Evolutionary conservation across 1,284 basidiomycete species (phyloP).

Genomic region (Trichosporon inkin): DNA sequence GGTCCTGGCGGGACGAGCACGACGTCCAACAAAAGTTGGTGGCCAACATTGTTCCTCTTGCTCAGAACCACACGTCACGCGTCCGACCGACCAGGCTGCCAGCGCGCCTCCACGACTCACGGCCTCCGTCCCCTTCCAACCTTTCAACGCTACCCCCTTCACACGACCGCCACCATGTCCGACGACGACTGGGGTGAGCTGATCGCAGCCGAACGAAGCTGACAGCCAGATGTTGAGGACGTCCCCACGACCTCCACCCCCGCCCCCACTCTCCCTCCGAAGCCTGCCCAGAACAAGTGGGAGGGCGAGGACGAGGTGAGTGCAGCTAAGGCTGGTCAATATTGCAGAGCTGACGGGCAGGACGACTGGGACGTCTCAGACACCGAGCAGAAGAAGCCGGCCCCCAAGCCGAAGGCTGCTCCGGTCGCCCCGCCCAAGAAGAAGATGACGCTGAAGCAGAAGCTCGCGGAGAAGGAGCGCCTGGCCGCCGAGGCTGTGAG

Average conservation of each 20-base stretch:
- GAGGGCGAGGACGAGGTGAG: slow-evolving; percentile 75
- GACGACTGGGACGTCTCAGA: slow-evolving; percentile 91
- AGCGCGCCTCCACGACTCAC: neutral
- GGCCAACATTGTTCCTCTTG: neutral
- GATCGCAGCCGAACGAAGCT: neutral
- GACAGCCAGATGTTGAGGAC: slow-evolving; percentile 53
- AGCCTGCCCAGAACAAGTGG: slow-evolving; percentile 58
- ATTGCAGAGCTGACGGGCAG: slow-evolving; percentile 51
- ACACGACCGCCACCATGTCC: slow-evolving; percentile 29
- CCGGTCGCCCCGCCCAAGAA: slow-evolving; percentile 70
- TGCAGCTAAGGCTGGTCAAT: slow-evolving; percentile 3
- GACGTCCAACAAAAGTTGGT: slow-evolving; percentile 19
- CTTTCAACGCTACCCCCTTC: neutral
- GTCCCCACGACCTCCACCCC: slow-evolving; percentile 51
- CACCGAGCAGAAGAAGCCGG: slow-evolving; percentile 59
- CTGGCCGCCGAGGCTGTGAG: slow-evolving; percentile 55
- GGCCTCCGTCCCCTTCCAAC: neutral
- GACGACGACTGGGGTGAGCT: slow-evolving; percentile 45
- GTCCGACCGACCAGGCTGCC: neutral
- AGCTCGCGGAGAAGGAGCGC: slow-evolving; percentile 74
- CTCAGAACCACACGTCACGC: neutral
- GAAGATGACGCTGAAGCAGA: slow-evolving; percentile 82
- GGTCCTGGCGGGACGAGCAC: neutral
- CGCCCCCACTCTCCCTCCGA: slow-evolving; percentile 43
- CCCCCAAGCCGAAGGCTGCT: slow-evolving; percentile 49